Conservation (phyloP, 2,329 filamentous ascomycete genomes). For the Xylariaceae sp. region DNA sequence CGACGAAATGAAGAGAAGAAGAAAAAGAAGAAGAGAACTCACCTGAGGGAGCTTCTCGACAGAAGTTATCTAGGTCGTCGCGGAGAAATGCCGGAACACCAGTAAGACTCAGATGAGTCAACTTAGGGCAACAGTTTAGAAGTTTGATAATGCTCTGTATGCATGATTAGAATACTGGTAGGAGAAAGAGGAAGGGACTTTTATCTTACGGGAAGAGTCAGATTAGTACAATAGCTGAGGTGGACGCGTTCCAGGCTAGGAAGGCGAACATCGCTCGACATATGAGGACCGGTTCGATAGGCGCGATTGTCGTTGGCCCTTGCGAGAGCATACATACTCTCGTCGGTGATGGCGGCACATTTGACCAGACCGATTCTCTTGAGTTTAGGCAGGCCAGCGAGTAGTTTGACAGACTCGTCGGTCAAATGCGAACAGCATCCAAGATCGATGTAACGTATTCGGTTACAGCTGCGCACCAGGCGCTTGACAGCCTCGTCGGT, state of each 20-base stretch:
- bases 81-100: constrained; percentile 88
- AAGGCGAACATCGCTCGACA: constrained; percentile 49
- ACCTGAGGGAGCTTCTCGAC: constrained; percentile 77
- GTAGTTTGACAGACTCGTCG: constrained; percentile 76
- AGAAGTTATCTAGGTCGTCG: constrained; percentile 79
- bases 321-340: constrained; percentile 80
- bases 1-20: constrained; percentile 7
- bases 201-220: constrained; percentile 68
- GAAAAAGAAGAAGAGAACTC: constrained; percentile 22
- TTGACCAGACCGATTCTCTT: constrained; percentile 95
- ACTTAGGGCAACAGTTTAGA: constrained; percentile 83
- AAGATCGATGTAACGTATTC: constrained; percentile 94
- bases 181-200: neutral
- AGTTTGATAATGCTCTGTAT: constrained; percentile 80
- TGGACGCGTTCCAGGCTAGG: constrained; percentile 87
- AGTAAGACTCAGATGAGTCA: constrained; percentile 92
- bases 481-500: constrained; percentile 84
- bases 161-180: constrained; percentile 8
- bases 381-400: constrained; percentile 85
- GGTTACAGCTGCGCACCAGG: constrained; percentile 80
- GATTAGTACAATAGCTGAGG: constrained; percentile 85
- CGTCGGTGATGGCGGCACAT: constrained; percentile 84
- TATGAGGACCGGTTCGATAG: constrained; percentile 44
- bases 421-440: constrained; percentile 92
- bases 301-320: constrained; percentile 58